Conservation (phyloP, 345 rosid species). For the Bruguiera parviflora region DNA sequence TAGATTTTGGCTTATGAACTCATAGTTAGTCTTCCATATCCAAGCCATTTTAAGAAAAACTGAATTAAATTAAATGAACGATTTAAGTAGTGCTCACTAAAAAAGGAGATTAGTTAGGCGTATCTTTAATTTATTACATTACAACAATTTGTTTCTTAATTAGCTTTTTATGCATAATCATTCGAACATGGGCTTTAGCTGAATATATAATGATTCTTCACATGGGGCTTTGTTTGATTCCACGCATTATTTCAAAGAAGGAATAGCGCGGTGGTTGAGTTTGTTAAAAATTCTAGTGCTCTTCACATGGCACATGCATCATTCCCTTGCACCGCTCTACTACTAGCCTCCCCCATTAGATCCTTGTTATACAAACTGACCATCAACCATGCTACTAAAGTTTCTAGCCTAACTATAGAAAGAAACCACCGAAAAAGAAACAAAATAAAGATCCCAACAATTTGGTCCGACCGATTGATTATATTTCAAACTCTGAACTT, state of each 20-base stretch:
- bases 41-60: conserved; percentile 14
- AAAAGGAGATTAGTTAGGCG: conserved; percentile 5
- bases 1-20: not conserved
- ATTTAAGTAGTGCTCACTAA: conserved; percentile 1
- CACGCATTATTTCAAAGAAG: conserved; percentile 9
- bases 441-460: no score
- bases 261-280: conserved; percentile 23
- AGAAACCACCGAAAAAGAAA: no score
- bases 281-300: conserved; percentile 24
- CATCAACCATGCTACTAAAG: conserved; percentile 18
- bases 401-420: no score
- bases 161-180: conserved; percentile 14
- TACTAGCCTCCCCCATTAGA: conserved; percentile 4
- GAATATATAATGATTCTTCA: conserved; percentile 39
- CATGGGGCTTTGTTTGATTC: conserved; percentile 44
- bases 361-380: not conserved
- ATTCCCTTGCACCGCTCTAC: not conserved
- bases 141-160: not conserved
- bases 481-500: no score
- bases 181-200: conserved; percentile 23
- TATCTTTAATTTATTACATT: not conserved
- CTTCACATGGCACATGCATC: conserved; percentile 55
- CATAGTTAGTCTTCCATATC: not conserved
- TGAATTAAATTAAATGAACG: conserved; percentile 5
- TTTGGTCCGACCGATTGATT: no score